Percentiles rank a stretch among this genome's conserved stretches.
These are phyloP conservation scores for Solanum megistacrolobum DNA, from an alignment of 257 asterid species.

Conservation along the genomic window DNA sequence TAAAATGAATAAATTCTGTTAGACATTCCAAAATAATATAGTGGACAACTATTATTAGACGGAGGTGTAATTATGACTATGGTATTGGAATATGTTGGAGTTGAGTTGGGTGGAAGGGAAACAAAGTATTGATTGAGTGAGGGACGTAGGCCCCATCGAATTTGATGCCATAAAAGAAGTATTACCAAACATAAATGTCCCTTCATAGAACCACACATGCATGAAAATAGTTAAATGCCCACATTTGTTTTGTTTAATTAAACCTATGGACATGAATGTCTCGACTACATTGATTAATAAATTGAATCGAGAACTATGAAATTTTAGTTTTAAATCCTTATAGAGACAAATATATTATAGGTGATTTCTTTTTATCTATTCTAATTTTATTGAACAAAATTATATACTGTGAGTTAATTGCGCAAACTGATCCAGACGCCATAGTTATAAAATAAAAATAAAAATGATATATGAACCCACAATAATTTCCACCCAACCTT, in stretches of 20 bases:
- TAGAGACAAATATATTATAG: no score
- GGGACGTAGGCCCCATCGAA: background rate
- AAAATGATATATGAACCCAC: background rate
- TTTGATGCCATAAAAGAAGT: background rate
- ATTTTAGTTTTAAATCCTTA: no score
- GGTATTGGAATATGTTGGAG: background rate
- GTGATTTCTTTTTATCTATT: background rate
- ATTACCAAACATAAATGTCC: background rate
- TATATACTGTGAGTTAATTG: background rate
- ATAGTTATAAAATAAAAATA: background rate
- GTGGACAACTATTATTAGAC: no score
- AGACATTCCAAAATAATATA: no score
- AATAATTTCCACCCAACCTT: background rate
- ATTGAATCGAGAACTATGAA: no score
- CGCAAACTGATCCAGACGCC: accelerated
- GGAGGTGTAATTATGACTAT: background rate
- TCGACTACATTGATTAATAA: no score
- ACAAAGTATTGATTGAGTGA: background rate
- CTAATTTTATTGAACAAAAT: background rate
- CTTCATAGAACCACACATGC: background rate
- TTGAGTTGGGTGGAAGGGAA: background rate
- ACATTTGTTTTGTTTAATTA: background rate
- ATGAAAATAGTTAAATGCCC: background rate
- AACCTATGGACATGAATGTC: background rate
- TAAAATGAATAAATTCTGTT: no score